Evolutionary conservation across 805 yeast species (phyloP).

Genomic region (Cyberlindnera galapagoensis): DNA sequence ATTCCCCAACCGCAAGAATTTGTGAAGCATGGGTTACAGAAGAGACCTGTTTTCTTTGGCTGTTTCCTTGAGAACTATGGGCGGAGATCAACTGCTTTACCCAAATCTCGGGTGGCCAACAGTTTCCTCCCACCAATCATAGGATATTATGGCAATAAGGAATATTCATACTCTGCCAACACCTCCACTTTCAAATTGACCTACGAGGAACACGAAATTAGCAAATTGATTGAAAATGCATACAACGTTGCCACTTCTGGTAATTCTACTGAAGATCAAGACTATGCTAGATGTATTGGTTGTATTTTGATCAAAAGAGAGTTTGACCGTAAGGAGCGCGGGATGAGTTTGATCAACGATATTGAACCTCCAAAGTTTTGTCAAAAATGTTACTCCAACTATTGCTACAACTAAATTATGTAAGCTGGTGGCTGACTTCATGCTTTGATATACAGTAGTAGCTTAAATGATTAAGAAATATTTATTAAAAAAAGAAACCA

Average conservation of each 20-base stretch:
- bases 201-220: slow-evolving; percentile 38
- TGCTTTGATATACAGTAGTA: not conserved
- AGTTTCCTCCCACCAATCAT: slow-evolving; percentile 44
- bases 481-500: no score
- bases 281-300: slow-evolving; percentile 43
- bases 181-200: slow-evolving; percentile 53
- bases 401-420: slow-evolving; percentile 34
- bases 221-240: slow-evolving; percentile 44
- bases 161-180: slow-evolving; percentile 39
- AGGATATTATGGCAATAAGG: slow-evolving; percentile 42
- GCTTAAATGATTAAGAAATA: no score
- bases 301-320: slow-evolving; percentile 52
- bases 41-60: slow-evolving; percentile 76
- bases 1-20: slow-evolving; percentile 52
- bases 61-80: slow-evolving; percentile 34
- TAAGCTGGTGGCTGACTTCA: not conserved
- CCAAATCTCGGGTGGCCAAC: slow-evolving; percentile 8
- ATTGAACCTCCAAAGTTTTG: slow-evolving; percentile 29
- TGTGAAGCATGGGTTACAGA: slow-evolving; percentile 39
- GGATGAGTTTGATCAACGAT: slow-evolving; percentile 15
- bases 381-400: slow-evolving; percentile 29
- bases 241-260: slow-evolving; percentile 41
- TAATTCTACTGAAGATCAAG: slow-evolving; percentile 31
- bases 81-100: slow-evolving; percentile 7
- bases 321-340: slow-evolving; percentile 33